Conservation (phyloP, 345 rosid species). For the Euphorbia pulcherrima region DNA sequence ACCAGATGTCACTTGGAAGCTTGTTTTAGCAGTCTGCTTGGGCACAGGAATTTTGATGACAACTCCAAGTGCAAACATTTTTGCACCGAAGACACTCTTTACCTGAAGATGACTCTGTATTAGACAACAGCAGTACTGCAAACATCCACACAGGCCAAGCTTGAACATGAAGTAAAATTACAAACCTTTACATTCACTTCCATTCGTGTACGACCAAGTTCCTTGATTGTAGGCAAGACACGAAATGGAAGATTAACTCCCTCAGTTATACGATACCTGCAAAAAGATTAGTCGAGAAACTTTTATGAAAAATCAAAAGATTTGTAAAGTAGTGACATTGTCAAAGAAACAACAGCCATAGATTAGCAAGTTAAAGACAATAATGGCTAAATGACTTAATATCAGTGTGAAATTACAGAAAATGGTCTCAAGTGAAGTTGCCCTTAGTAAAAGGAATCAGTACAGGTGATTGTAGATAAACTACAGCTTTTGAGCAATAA, state of each 20-base stretch:
- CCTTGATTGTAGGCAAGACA: constrained; percentile 94
- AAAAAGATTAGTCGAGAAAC: neutral
- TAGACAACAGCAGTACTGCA: constrained; percentile 18
- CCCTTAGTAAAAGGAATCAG: neutral
- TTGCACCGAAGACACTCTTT: constrained; percentile 98
- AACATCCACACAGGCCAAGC: constrained; percentile 16
- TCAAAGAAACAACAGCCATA: neutral
- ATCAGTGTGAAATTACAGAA: neutral
- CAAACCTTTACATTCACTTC: constrained; percentile 97
- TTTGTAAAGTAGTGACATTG: neutral
- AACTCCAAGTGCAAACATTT: constrained; percentile 99
- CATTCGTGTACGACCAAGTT: constrained; percentile 98
- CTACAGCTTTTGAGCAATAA: neutral
- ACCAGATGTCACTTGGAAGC: constrained; percentile 95
- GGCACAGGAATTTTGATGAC: constrained; percentile 98
- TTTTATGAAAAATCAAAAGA: neutral
- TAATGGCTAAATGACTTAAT: neutral
- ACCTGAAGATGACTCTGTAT: constrained; percentile 50
- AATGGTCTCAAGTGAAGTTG: neutral
- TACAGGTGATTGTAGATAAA: neutral
- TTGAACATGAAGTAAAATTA: constrained; percentile 19
- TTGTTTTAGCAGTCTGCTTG: constrained; percentile 95
- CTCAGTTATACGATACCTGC: constrained; percentile 93
- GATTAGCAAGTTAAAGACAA: neutral
- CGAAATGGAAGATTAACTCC: constrained; percentile 98